phyloP scores from a whole-genome alignment of 192 early-diverging fungal genomes.

The Mortierella alpina region DNA sequence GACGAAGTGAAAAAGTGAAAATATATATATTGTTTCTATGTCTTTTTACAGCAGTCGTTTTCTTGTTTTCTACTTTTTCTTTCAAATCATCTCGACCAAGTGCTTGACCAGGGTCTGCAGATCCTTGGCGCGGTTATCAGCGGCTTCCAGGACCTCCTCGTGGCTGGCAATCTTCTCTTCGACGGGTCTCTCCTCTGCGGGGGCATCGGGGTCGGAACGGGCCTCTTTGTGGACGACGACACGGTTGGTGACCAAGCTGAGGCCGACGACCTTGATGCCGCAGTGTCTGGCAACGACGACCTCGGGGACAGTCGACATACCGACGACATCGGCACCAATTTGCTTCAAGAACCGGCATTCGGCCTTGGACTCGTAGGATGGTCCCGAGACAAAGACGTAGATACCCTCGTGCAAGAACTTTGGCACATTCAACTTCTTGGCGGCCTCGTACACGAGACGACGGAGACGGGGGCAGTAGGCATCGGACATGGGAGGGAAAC shows the following conservation, averaged over 20 bases:
- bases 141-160: slow-evolving; percentile 76
- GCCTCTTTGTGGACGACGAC: slow-evolving; percentile 58
- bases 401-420: slow-evolving; percentile 79
- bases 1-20: not conserved
- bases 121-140: slow-evolving; percentile 61
- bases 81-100: not conserved
- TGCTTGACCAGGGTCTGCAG: slow-evolving; percentile 52
- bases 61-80: too few relatives aligned
- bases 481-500: slow-evolving; percentile 88
- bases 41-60: not conserved
- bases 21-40: not conserved
- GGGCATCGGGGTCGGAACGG: slow-evolving; percentile 57
- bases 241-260: slow-evolving; percentile 84
- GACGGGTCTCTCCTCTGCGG: slow-evolving; percentile 39
- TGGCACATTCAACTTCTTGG: slow-evolving; percentile 57
- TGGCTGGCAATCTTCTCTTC: slow-evolving; percentile 68
- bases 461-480: slow-evolving; percentile 87
- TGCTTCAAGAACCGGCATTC: slow-evolving; percentile 78
- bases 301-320: slow-evolving; percentile 92
- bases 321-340: slow-evolving; percentile 85
- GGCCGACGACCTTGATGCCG: slow-evolving; percentile 82
- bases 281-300: slow-evolving; percentile 88
- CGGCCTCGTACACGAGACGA: slow-evolving; percentile 73
- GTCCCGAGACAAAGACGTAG: slow-evolving; percentile 87
- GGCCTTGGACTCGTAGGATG: slow-evolving; percentile 90